Conservation (phyloP, 805 yeast genomes). For the Saccharomyces cerevisiae region DNA sequence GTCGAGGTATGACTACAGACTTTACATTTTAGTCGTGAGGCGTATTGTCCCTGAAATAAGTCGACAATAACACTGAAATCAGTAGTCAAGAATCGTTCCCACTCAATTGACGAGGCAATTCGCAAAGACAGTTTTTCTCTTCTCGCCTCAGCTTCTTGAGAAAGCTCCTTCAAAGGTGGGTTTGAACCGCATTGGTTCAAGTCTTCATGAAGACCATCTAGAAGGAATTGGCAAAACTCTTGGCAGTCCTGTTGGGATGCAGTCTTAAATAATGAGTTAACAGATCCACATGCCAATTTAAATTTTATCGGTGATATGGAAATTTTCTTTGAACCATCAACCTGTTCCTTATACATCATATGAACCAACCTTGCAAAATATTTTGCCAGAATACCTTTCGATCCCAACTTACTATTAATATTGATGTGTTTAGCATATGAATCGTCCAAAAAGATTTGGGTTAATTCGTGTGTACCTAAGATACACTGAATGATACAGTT, state of each 20-base stretch:
- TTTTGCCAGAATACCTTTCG: conserved; percentile 70
- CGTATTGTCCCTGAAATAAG: conserved; percentile 81
- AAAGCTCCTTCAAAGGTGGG: conserved; percentile 48
- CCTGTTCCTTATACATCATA: conserved; percentile 41
- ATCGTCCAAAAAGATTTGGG: conserved; percentile 56
- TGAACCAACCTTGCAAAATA: conserved; percentile 57
- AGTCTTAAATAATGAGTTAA: conserved; percentile 71
- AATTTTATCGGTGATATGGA: conserved; percentile 53
- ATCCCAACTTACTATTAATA: conserved; percentile 63
- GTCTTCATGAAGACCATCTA: conserved; percentile 91
- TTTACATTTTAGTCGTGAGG: conserved; percentile 66
- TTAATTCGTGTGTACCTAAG: conserved; percentile 61
- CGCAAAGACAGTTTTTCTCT: conserved; percentile 70
- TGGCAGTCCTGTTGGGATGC: conserved; percentile 90
- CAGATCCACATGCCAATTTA: conserved; percentile 58
- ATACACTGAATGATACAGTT: conserved; percentile 82
- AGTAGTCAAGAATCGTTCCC: conserved; percentile 81
- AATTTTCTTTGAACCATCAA: conserved; percentile 14
- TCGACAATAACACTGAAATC: conserved; percentile 79
- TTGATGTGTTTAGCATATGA: conserved; percentile 64
- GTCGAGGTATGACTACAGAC: conserved; percentile 74
- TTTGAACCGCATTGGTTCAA: conserved; percentile 59
- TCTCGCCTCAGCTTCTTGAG: conserved; percentile 60
- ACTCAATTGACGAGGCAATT: conserved; percentile 79
- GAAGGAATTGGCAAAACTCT: conserved; percentile 77